Conservation (phyloP, 495 filamentous ascomycete genomes). For the Neurospora tetraspora region DNA sequence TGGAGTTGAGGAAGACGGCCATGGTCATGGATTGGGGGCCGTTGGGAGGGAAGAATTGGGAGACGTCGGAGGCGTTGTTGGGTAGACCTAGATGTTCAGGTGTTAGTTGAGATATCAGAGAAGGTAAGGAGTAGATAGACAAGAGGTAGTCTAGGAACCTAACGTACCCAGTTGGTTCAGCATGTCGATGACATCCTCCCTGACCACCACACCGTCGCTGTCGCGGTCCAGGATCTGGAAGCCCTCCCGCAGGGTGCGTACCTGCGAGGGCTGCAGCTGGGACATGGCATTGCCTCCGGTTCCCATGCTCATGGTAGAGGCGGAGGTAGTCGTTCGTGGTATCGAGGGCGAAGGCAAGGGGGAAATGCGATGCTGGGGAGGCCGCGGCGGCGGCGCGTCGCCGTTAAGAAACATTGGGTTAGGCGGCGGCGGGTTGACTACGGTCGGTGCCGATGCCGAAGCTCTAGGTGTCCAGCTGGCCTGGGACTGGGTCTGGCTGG, state of each 20-base stretch:
- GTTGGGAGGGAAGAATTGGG: conserved; percentile 67
- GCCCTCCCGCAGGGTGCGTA: conserved; percentile 68
- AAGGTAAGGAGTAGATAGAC: neutral
- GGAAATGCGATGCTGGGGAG: neutral
- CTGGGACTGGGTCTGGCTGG: conserved; percentile 25
- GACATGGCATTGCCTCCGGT: conserved; percentile 44
- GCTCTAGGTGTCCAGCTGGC: neutral
- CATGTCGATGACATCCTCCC: conserved; percentile 72
- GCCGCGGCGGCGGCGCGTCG: neutral
- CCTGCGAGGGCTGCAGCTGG: conserved; percentile 55
- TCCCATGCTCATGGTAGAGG: conserved; percentile 1
- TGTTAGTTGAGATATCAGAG: neutral
- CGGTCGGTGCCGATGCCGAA: neutral
- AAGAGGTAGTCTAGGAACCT: neutral
- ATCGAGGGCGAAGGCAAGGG: neutral
- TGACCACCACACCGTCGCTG: conserved; percentile 63
- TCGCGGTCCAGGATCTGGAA: conserved; percentile 81
- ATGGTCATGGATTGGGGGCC: conserved; percentile 63
- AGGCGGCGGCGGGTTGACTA: neutral
- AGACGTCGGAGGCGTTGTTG: conserved; percentile 46
- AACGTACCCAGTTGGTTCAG: conserved; percentile 60
- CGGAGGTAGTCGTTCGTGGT: conserved; percentile 11
- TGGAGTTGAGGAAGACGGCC: conserved; percentile 68
- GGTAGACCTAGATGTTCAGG: conserved; percentile 30
- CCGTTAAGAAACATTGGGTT: neutral